phyloP scores from a whole-genome alignment of 1,284 basidiomycete genomes.

The Microbotryum violaceum region DNA sequence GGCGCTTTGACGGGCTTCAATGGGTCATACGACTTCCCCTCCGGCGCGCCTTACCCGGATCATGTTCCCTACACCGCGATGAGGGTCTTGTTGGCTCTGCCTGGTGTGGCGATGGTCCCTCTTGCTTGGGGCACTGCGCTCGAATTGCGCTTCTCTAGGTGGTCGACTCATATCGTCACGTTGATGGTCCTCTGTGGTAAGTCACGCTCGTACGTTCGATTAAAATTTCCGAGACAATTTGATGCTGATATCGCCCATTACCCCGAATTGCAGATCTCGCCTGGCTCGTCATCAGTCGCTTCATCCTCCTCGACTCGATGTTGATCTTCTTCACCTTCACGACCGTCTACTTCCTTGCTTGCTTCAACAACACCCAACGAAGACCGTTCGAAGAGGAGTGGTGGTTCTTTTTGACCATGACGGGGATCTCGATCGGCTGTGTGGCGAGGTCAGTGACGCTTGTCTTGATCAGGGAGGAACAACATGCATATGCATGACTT shows the following conservation, averaged over 20 bases:
- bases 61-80: slow-evolving; percentile 86
- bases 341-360: slow-evolving; percentile 87
- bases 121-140: slow-evolving; percentile 93
- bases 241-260: not conserved
- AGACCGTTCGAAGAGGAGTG: slow-evolving; percentile 86
- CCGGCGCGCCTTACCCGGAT: slow-evolving; percentile 75
- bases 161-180: slow-evolving; percentile 83
- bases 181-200: slow-evolving; percentile 85
- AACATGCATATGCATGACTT: too few relatives aligned
- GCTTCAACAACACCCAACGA: slow-evolving; percentile 94
- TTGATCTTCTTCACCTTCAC: slow-evolving; percentile 96
- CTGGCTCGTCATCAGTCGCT: slow-evolving; percentile 92
- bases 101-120: slow-evolving; percentile 92
- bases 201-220: slow-evolving; percentile 36
- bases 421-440: slow-evolving; percentile 86
- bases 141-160: slow-evolving; percentile 86
- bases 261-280: slow-evolving; percentile 62
- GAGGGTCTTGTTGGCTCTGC: slow-evolving; percentile 87
- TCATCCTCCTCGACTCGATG: slow-evolving; percentile 97
- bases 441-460: slow-evolving; percentile 63
- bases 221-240: too few relatives aligned
- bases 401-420: slow-evolving; percentile 91
- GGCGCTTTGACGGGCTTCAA: slow-evolving; percentile 87
- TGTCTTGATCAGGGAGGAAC: not conserved
- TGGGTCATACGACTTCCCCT: slow-evolving; percentile 89